Percentiles rank a stretch among this genome's conserved stretches.
Conservation (phyloP, 202 grass and related monocot genomes). For the Schoenoplectus tabernaemontani region DNA sequence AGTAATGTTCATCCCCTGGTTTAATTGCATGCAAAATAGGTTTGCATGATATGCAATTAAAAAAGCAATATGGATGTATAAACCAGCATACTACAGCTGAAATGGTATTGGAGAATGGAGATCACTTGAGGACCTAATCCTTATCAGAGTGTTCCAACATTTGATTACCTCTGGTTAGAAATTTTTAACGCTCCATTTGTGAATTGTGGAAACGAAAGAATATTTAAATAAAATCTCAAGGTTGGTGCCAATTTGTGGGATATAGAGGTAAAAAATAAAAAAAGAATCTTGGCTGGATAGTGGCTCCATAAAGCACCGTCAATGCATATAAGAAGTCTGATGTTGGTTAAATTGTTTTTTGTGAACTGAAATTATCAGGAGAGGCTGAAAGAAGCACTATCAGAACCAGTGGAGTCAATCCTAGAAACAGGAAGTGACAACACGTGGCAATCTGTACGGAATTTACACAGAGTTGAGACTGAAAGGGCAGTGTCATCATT, state of each 20-base stretch:
- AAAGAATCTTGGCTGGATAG: neutral
- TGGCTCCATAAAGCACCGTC: neutral
- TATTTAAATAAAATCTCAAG: neutral
- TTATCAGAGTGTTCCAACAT: neutral
- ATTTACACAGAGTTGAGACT: slow-evolving; percentile 44
- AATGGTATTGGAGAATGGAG: neutral
- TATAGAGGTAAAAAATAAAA: neutral
- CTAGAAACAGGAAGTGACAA: slow-evolving; percentile 48
- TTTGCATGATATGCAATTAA: neutral
- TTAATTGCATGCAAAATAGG: neutral
- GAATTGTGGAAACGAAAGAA: neutral
- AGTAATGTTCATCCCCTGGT: neutral
- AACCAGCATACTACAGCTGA: neutral
- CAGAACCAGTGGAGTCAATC: slow-evolving; percentile 58
- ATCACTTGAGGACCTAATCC: neutral
- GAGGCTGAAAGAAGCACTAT: slow-evolving; percentile 47
- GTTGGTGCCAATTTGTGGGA: neutral
- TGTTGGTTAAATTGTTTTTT: slow-evolving; percentile 12
- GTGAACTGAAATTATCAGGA: slow-evolving; percentile 35
- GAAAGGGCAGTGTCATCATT: slow-evolving; percentile 45
- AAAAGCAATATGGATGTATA: neutral
- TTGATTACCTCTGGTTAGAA: neutral
- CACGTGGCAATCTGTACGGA: slow-evolving; percentile 65
- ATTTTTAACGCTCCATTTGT: neutral
- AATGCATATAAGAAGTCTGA: slow-evolving; percentile 2